A percentile compares a stretch with the other conserved stretches of the same genome.
Conservation (phyloP, 306 rosid genomes). For the Acacia melanoxylon region DNA sequence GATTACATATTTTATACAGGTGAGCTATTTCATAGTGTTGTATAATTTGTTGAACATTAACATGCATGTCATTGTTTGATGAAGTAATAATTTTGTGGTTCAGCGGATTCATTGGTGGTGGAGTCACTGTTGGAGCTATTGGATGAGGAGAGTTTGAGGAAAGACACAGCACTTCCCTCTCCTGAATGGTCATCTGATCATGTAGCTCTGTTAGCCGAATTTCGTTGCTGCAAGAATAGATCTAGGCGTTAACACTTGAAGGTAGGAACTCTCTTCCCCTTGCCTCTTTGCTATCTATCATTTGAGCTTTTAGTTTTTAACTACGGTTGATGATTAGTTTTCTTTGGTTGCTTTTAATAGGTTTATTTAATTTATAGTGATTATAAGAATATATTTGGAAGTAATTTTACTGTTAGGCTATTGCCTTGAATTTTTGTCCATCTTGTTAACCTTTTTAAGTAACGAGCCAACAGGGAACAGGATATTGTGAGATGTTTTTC, state of each 20-base stretch:
- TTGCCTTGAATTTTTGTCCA: not conserved
- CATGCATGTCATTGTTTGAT: not conserved
- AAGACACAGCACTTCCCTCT: slow-evolving; percentile 98
- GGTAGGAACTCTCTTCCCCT: slow-evolving; percentile 30
- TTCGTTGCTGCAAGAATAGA: slow-evolving; percentile 88
- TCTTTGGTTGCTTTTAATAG: not conserved
- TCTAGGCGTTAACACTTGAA: slow-evolving; percentile 69
- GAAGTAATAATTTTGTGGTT: slow-evolving; percentile 25
- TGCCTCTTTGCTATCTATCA: not conserved
- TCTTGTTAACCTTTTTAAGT: slow-evolving; percentile 4
- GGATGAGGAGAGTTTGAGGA: slow-evolving; percentile 96
- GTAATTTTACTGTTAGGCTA: not conserved
- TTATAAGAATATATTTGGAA: not conserved
- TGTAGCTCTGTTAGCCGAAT: slow-evolving; percentile 91
- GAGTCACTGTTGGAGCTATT: slow-evolving; percentile 91
- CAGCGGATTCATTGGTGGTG: slow-evolving; percentile 96
- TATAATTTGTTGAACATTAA: slow-evolving; percentile 3
- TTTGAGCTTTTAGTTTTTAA: not conserved
- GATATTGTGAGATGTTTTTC: slow-evolving; percentile 4
- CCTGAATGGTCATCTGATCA: slow-evolving; percentile 99
- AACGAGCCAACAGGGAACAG: not conserved
- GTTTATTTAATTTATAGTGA: not conserved
- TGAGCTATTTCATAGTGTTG: slow-evolving; percentile 32
- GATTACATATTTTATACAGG: slow-evolving; percentile 99
- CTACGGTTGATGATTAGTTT: slow-evolving; percentile 4